A percentile compares a stretch with the other conserved stretches of the same genome.
Evolutionary conservation across 306 rosid species (phyloP).

Genomic region (Malus asiatica): DNA sequence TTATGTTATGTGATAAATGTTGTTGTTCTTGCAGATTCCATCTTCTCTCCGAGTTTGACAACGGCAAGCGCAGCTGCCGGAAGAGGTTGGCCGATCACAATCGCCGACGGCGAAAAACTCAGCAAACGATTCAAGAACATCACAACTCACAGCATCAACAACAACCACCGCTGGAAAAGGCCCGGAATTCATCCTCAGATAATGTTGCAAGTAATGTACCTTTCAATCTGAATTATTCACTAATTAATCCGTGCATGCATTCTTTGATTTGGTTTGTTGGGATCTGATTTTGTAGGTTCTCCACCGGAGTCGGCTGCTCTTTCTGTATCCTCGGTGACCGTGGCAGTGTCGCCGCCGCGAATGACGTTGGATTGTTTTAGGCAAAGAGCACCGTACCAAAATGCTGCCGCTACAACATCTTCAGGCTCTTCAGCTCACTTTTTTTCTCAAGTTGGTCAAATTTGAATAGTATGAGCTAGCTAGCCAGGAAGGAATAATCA

Average conservation of each 20-base stretch:
- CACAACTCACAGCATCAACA: slow-evolving; percentile 22
- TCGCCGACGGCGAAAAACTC: slow-evolving; percentile 90
- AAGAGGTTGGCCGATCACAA: slow-evolving; percentile 95
- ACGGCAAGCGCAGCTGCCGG: slow-evolving; percentile 97
- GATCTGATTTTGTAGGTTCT: slow-evolving; percentile 37
- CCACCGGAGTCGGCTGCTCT: slow-evolving; percentile 64
- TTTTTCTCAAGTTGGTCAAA: slow-evolving; percentile 66
- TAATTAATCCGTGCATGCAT: background rate
- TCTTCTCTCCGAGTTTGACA: slow-evolving; percentile 83
- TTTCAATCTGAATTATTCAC: background rate
- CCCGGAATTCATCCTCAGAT: slow-evolving; percentile 30
- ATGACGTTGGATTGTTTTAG: slow-evolving; percentile 56
- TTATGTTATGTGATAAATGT: background rate
- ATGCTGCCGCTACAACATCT: slow-evolving; percentile 23
- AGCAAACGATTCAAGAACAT: slow-evolving; percentile 48
- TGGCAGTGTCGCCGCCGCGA: slow-evolving; percentile 71
- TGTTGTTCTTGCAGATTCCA: slow-evolving; percentile 55
- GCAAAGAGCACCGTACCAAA: slow-evolving; percentile 47
- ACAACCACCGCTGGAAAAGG: slow-evolving; percentile 22
- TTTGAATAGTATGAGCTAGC: background rate
- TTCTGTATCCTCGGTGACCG: slow-evolving; percentile 63
- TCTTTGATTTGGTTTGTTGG: background rate
- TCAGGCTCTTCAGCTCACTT: slow-evolving; percentile 57
- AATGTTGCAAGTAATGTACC: slow-evolving; percentile 35
- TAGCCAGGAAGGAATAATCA: slow-evolving; percentile 8